Evolutionary conservation across 148 eudicot species (phyloP), one percentile per base, ranked within the genome.

Genomic region (Selenicereus undatus): DNA sequence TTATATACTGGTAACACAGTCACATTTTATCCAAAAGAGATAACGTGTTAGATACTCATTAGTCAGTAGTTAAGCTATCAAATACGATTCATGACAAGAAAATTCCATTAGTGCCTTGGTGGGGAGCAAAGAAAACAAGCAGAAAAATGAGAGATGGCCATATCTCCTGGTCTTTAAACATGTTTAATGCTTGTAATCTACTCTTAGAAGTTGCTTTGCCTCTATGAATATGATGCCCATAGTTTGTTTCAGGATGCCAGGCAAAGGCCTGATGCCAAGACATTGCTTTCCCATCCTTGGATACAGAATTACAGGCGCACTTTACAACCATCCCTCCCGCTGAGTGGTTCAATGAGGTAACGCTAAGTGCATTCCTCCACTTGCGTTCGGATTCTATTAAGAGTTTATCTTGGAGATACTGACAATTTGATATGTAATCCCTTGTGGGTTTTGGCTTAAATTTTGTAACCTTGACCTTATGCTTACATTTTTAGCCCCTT

Each of bases 191-290:
- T 17, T 45, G 56, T 81, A 18, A 32, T 76, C 43, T 17, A 22
- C 35, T 80, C 43, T 29, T 21, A 20, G 77, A 36, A 70, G 35
- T 71, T 42, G 39, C 58, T 76, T 73, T 64, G 27, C 17, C 71
- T 73, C 29, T 68, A 77, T 86, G 86, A 65, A 74, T 68, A 64
- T 89, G 74, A 82, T 83, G 27, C 50, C 52, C 75, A 74, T 60
- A 71, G 35, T 83, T 71, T 89, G 65, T 87, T 88, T 86, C 90
- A 97, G 99, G 97, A 97, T 89, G 98, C 99, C 81, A 91, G 97
- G 82, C 95, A 90, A 82, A 94, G 99, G 88, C 98, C 98, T 82
- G 99, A 94, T 87, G 99, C 99, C 35, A 97, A 91, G 88, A 91
- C 91, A 65, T 81, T 97, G 86, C 98, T 97, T 86, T 92, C 93